These are phyloP conservation scores for Choiromyces venosus DNA, from an alignment of 495 filamentous ascomycete genomes.

Conservation along the genomic window DNA sequence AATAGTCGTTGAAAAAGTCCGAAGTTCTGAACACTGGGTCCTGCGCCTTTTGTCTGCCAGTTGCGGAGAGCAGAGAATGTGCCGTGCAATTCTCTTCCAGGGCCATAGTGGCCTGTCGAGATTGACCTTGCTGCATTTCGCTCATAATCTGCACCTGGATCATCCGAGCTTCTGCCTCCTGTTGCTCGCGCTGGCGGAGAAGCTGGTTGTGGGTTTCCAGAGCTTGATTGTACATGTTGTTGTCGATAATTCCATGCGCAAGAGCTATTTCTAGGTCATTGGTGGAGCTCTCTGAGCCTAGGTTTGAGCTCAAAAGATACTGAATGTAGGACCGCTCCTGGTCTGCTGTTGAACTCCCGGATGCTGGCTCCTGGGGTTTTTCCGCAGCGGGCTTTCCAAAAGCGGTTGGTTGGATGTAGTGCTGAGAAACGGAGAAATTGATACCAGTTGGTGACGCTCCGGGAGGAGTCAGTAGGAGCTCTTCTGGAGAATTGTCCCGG, in stretches of 20 bases:
- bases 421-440: conserved; percentile 64
- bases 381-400: not conserved
- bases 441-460: conserved; percentile 43
- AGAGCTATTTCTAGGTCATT: conserved; percentile 37
- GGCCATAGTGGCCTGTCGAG: not conserved
- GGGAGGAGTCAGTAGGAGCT: conserved; percentile 9
- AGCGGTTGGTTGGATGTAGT: conserved; percentile 58
- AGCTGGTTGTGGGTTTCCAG: conserved; percentile 23
- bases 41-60: conserved; percentile 8
- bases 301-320: conserved; percentile 35
- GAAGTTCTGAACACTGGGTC: conserved; percentile 17
- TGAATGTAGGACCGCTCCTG: conserved; percentile 33
- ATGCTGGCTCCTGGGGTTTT: conserved; percentile 2
- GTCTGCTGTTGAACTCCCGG: not conserved
- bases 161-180: conserved; percentile 5
- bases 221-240: conserved; percentile 19
- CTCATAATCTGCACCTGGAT: conserved; percentile 7
- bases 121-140: conserved; percentile 10
- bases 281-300: conserved; percentile 26
- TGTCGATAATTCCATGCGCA: conserved; percentile 35
- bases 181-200: conserved; percentile 12
- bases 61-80: conserved; percentile 16
- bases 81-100: conserved; percentile 35
- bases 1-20: conserved; percentile 40
- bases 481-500: conserved; percentile 3